Evolutionary conservation across 208 protist genomes (phyloP).

Genomic region (Acanthamoeba healyi): DNA sequence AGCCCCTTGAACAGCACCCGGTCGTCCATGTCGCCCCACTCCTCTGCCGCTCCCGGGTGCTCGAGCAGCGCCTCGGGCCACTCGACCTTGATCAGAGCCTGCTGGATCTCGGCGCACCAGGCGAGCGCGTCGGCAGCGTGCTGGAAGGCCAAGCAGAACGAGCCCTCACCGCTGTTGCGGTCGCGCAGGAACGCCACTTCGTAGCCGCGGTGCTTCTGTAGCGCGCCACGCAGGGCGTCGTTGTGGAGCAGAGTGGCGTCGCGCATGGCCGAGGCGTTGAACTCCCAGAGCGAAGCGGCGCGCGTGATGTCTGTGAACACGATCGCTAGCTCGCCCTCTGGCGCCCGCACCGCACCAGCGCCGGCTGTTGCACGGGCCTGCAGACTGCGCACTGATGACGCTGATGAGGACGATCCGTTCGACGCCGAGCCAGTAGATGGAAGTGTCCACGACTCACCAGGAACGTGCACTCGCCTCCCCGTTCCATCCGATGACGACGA

Average conservation of each 20-base stretch:
- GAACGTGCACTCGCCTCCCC: too few relatives aligned
- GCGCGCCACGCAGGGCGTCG: neutral
- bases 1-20: neutral
- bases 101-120: constrained; percentile 19
- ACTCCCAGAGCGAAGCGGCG: neutral
- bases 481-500: neutral
- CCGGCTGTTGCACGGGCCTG: too few relatives aligned
- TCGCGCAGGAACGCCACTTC: constrained; percentile 17
- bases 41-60: constrained; percentile 33
- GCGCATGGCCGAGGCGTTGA: constrained; percentile 21
- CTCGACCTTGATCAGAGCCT: neutral
- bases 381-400: neutral
- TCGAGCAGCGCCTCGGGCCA: constrained; percentile 45
- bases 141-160: constrained; percentile 60
- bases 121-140: neutral
- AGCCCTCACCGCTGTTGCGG: constrained; percentile 45
- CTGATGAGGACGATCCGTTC: neutral
- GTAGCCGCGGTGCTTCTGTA: neutral
- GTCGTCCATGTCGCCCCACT: constrained; percentile 34
- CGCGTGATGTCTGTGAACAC: constrained; percentile 23
- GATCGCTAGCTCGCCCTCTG: neutral
- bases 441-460: too few relatives aligned
- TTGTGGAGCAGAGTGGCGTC: constrained; percentile 6
- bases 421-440: too few relatives aligned
- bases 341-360: too few relatives aligned